Base-by-base conservation (phyloP, 2,329 filamentous ascomycete species). In the Apiospora phragmitis region DNA sequence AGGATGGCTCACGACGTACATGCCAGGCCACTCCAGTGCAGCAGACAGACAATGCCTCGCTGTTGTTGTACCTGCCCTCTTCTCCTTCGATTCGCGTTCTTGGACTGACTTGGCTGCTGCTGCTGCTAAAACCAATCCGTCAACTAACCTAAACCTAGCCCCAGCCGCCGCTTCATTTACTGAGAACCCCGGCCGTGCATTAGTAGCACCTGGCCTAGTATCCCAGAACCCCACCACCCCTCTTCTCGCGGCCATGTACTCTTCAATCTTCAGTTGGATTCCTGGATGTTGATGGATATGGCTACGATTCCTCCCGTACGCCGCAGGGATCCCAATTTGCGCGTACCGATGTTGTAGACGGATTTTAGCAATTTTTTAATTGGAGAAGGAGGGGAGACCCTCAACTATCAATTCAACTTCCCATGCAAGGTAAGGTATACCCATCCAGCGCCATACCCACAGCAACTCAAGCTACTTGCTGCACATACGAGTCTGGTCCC, bases 311-410 rank as follows among this genome's bases (percentile, higher is more conserved):
- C 32, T 62, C 55, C 55, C 55, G 55, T 62, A 38, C 32, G 18
- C 32, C 32, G 32, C 55, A 62, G 32, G 55, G 55, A 62, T 62
- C 32, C 29, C 29, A 38, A n/a, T 62, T n/a, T 62, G 55, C 55
- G 55, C 55, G 55, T 62, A 62, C 55, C 55, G 32, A 38, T 38
- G 32, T 38, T 38, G 55, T 62, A 62, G 55, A 62, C 18, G 29
- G 11, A 14, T 62, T n/a, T 38, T 62, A 38, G 29, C 65, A 43
- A 47, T 47, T 35, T 38, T 65, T 67, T 45, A 47, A 38, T 47
- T 67, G 65, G 65, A 47, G 65, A 67, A 67, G 45, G 65, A 67
- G 65, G 65, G 65, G 65, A 47, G 65, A 67, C 65, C 65, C 65
- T 67, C 65, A 35, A n/a, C 65, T 43, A 47, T 47, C 42, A 62